A percentile compares a stretch with the other conserved stretches of the same genome.
Conservation (phyloP, 2,329 filamentous ascomycete genomes). For the Penicillium sp. region DNA sequence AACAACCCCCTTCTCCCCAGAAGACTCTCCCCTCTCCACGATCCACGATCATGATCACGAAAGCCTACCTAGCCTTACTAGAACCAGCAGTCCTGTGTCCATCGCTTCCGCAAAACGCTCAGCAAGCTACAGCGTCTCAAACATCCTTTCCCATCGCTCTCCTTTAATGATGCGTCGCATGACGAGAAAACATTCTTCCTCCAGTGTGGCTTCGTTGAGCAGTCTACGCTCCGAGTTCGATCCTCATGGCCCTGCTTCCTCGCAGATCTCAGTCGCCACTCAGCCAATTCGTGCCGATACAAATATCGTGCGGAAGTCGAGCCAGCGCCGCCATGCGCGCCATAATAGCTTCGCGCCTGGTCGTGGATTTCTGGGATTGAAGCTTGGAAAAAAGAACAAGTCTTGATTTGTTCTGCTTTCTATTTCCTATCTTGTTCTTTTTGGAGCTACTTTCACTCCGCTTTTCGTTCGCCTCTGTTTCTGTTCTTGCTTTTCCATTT, state of each 20-base stretch:
- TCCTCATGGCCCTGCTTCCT: slow-evolving; percentile 1
- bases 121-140: slow-evolving; percentile 26
- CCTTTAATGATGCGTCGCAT: slow-evolving; percentile 26
- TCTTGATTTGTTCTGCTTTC: neutral
- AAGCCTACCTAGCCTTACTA: slow-evolving; percentile 14
- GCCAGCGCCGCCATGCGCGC: slow-evolving; percentile 18
- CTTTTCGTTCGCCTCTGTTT: neutral
- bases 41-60: slow-evolving; percentile 16
- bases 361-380: slow-evolving; percentile 25
- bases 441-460: neutral
- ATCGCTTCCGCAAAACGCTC: slow-evolving; percentile 22
- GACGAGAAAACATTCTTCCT: slow-evolving; percentile 28
- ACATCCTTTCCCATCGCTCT: slow-evolving; percentile 23
- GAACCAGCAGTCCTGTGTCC: slow-evolving; percentile 20
- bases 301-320: slow-evolving; percentile 13
- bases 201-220: slow-evolving; percentile 30
- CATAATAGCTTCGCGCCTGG: slow-evolving; percentile 19
- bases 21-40: slow-evolving; percentile 21
- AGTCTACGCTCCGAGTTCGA: slow-evolving; percentile 33
- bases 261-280: slow-evolving; percentile 3
- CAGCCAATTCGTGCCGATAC: slow-evolving; percentile 9
- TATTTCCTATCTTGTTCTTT: neutral
- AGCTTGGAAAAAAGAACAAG: slow-evolving; percentile 19
- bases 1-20: slow-evolving; percentile 11
- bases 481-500: neutral